Evolutionary conservation across 1,284 basidiomycete species (phyloP), one percentile per base, ranked within the genome.

Genomic region (Xerocomus subilludens): DNA sequence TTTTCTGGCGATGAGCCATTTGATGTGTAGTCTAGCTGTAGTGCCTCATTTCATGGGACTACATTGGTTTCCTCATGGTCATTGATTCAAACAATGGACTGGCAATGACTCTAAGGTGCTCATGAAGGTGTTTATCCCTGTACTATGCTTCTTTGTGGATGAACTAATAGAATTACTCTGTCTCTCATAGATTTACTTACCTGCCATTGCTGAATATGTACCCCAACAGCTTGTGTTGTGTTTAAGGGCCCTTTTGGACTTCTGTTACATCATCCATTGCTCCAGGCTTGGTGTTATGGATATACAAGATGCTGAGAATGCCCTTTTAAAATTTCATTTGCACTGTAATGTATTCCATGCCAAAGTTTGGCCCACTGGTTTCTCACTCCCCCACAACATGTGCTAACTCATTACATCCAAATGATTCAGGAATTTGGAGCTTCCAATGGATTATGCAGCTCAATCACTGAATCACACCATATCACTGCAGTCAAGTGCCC

Each of bases 51-150:
- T 64, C 47, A 35, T 23, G 16, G 63, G 47, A 13, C 16, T 64
- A 13, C 13, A 25, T 27, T 6, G 14, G 14, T 64, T 64, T 13
- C 63, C 63, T 36, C 63, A 64, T 20, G 63, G 47, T 2, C 63
- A 20, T 3, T 6, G 63, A 7, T 49, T 64, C 25, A 64, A 64
- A 16, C 63, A 64, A 33, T 64, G 63, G 47, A 64, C 47, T 1
- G 47, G 63, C 33, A 27, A 64, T n/a, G 63, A 64, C 35, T 64
- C 47, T 2, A 64, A 64, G 11, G 63, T 49, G 13, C n/a, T 64
- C 21, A 64, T 64, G 63, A 64, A 64, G 63, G 63, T 64, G 21
- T 18, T 13, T 58, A 4, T 35, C 27, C 27, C 27, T 21, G 25
- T 8, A 20, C 47, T 25, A 21, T 25, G 25, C 47, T 49, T 23